A percentile compares a stretch with the other conserved stretches of the same genome.
These are phyloP conservation scores for Zasmidium cellare DNA, from an alignment of 2,329 filamentous ascomycete genomes.

Conservation along the genomic window DNA sequence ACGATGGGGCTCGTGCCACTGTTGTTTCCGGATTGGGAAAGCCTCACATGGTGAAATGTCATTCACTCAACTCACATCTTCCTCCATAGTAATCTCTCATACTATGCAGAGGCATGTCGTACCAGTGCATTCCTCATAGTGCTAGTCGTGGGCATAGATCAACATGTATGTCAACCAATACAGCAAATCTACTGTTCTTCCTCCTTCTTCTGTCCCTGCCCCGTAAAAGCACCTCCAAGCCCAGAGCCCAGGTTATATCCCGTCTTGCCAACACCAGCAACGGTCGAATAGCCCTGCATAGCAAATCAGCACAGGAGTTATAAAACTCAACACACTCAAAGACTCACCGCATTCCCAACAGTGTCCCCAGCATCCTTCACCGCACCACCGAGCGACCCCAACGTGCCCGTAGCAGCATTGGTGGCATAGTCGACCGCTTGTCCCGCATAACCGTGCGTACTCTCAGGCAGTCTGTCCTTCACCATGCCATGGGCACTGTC, in stretches of 20 bases:
- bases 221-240: neutral
- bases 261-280: conserved; percentile 1
- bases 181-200: neutral
- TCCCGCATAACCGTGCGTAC: conserved; percentile 14
- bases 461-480: conserved; percentile 12
- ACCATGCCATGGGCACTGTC: conserved; percentile 5
- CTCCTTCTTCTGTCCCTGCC: neutral
- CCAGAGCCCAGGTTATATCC: conserved; percentile 2
- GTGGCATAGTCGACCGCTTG: conserved; percentile 8
- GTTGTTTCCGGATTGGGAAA: neutral
- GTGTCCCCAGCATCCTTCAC: conserved; percentile 17
- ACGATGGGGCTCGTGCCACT: neutral
- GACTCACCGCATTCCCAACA: conserved; percentile 1
- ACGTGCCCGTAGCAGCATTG: conserved; percentile 9
- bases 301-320: neutral
- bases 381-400: conserved; percentile 13
- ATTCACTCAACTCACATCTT: neutral
- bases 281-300: neutral
- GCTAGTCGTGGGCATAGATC: too few species aligned
- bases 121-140: neutral
- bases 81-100: neutral
- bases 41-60: neutral
- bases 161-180: too few species aligned
- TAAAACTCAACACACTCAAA: neutral
- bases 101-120: neutral